Conservation (phyloP, 2,329 filamentous ascomycete species). For the Fusarium keratoplasticum region DNA sequence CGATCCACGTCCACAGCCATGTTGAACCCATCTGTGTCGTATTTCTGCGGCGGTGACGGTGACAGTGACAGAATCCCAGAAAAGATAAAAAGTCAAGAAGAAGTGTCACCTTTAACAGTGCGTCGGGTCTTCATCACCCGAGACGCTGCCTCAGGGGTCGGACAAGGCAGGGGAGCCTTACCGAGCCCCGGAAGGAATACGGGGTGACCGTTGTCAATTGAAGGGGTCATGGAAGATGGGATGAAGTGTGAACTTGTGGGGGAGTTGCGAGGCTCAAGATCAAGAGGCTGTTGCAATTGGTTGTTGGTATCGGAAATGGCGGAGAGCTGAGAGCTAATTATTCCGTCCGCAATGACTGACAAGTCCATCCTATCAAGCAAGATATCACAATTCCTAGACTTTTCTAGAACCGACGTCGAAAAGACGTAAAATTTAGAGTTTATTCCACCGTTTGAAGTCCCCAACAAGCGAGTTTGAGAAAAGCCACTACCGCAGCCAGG, state of each 20-base stretch:
- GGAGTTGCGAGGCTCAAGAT: neutral
- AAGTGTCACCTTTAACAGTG: neutral
- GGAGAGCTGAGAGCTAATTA: neutral
- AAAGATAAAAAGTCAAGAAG: neutral
- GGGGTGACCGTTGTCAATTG: neutral
- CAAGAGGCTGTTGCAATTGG: neutral
- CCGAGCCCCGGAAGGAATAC: neutral
- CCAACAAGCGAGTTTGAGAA: conserved; percentile 31
- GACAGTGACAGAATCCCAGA: neutral
- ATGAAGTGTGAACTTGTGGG: neutral
- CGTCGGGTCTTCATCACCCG: neutral
- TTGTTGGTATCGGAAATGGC: neutral
- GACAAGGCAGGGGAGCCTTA: neutral
- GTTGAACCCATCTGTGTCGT: neutral
- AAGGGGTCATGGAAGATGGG: neutral
- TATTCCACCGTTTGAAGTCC: conserved; percentile 14
- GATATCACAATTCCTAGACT: neutral
- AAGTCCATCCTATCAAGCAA: neutral
- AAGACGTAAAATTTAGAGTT: conserved; percentile 25
- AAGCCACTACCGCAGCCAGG: neutral
- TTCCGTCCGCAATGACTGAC: neutral
- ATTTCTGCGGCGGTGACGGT: neutral
- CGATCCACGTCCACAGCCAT: conserved; percentile 31
- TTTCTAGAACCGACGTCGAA: neutral
- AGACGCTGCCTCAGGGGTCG: neutral